Evolutionary conservation across 2,329 filamentous ascomycete species (phyloP), one percentile per base, ranked within the genome.

Genomic region (Penicillium freii): DNA sequence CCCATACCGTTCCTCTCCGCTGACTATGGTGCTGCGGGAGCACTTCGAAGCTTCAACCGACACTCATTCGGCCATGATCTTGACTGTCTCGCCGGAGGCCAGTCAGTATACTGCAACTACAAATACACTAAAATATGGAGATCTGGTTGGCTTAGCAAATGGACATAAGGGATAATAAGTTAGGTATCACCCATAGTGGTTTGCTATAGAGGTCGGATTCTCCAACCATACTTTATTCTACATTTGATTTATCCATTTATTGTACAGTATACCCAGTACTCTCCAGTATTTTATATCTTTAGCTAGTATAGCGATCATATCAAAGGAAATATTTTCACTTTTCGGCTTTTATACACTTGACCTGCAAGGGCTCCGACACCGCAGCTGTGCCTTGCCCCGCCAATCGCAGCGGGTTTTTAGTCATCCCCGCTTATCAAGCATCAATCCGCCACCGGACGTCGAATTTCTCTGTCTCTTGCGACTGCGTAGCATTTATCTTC

Each of bases 91-190:
- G 1, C 75, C 75, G 1, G 67, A 70, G 4, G 59, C 53, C 25
- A 67, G 62, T 10, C 73, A 78, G 39, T 77, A 67, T 59, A 65
- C 70, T 1, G 77, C 77, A 1, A 78, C 76, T 1, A 66, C 75
- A 60, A 78, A 78, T 62, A 77, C 77, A 6, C 64, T 79, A 15
- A 78, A 78, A 54, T 79, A 79, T 59, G 77, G 72, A 2, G 75
- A 72, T 57, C 49, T 79, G 36, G 71, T 79, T 15, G 77, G 73
- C n/a, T 31, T 31, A 6, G 51, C 51, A 25, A 33, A 54, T 48
- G 36, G 48, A 43, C 48, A 51, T 29, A 51, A 51, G 10, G n/a
- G 8, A 25, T 25, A 23, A 27, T 42, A 29, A 29, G 29, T 29
- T 29, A 51, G 23, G 5, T 1, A 25, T 48, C 19, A 48, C 25